phyloP scores from a whole-genome alignment of 805 yeast genomes.

The Kluyveromyces wickerhamii region DNA sequence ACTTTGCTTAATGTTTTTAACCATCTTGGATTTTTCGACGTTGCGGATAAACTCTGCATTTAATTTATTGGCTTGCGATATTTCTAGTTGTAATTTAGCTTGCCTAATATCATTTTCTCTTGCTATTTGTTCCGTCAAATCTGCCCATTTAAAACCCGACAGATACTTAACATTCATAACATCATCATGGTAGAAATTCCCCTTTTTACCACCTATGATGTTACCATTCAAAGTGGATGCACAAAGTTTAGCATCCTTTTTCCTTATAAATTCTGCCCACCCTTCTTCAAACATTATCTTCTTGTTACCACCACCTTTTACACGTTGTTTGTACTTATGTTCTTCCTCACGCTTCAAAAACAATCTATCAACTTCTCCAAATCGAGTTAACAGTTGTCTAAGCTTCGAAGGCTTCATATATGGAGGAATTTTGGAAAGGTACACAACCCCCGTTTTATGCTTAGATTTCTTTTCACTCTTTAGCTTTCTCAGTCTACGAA shows the following conservation, averaged over 20 bases:
- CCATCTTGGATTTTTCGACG: slow-evolving; percentile 80
- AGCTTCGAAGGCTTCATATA: slow-evolving; percentile 93
- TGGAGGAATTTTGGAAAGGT: slow-evolving; percentile 86
- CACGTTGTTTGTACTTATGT: slow-evolving; percentile 52
- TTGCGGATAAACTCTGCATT: slow-evolving; percentile 77
- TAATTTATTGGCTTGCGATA: slow-evolving; percentile 79
- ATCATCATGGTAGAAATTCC: slow-evolving; percentile 88
- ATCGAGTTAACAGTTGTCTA: slow-evolving; percentile 68
- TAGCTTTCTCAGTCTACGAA: slow-evolving; percentile 44
- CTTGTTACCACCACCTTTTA: slow-evolving; percentile 86
- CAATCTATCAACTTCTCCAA: slow-evolving; percentile 83
- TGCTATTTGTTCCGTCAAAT: slow-evolving; percentile 87
- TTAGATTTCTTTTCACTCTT: slow-evolving; percentile 41
- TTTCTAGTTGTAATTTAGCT: slow-evolving; percentile 77
- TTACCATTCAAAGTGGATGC: slow-evolving; percentile 83
- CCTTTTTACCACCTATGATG: slow-evolving; percentile 85
- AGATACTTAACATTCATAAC: slow-evolving; percentile 84
- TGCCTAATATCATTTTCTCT: slow-evolving; percentile 84
- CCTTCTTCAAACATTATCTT: slow-evolving; percentile 87
- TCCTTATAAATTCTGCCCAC: slow-evolving; percentile 87
- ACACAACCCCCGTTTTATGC: slow-evolving; percentile 82
- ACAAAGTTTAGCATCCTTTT: slow-evolving; percentile 81
- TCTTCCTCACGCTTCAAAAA: slow-evolving; percentile 83
- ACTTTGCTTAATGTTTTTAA: slow-evolving; percentile 47
- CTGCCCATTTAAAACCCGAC: slow-evolving; percentile 91